Evolutionary conservation across 331 rosid genomes (phyloP).

Genomic region (Arachis monticola): DNA sequence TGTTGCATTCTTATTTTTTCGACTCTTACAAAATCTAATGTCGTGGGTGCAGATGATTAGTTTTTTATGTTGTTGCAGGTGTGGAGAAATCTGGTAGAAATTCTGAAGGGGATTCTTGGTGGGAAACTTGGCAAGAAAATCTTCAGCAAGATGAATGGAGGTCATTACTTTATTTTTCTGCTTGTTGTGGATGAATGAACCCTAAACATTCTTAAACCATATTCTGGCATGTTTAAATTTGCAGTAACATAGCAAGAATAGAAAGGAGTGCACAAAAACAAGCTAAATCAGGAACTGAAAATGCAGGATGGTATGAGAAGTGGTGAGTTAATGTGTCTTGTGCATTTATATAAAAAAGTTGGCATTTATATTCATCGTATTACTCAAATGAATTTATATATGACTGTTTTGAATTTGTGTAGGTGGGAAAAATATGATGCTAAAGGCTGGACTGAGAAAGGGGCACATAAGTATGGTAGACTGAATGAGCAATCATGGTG

Average conservation of each 20-base stretch:
- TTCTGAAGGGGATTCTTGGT: constrained; percentile 95
- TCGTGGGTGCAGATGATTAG: constrained; percentile 26
- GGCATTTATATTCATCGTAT: constrained; percentile 26
- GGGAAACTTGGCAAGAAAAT: constrained; percentile 99
- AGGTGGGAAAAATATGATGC: constrained; percentile 99
- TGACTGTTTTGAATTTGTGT: constrained; percentile 38
- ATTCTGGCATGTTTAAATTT: constrained; percentile 38
- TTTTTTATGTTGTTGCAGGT: constrained; percentile 54
- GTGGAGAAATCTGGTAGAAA: constrained; percentile 97
- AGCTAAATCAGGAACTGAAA: constrained; percentile 94
- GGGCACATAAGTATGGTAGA: constrained; percentile 96
- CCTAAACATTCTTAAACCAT: constrained; percentile 15
- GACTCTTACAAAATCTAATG: constrained; percentile 33
- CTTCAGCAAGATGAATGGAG: constrained; percentile 99
- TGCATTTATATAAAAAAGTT: not conserved
- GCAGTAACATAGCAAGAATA: constrained; percentile 90
- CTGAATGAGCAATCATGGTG: constrained; percentile 98
- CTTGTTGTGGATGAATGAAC: constrained; percentile 29
- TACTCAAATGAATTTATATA: constrained; percentile 30
- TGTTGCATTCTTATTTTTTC: constrained; percentile 16
- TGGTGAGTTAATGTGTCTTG: constrained; percentile 61
- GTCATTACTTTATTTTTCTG: constrained; percentile 47
- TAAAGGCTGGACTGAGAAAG: constrained; percentile 98
- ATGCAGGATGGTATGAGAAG: constrained; percentile 98
- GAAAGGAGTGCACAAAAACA: constrained; percentile 98